Evolutionary conservation across 108 stramenopile species (phyloP).

Genomic region (Nitzschia sp.): DNA sequence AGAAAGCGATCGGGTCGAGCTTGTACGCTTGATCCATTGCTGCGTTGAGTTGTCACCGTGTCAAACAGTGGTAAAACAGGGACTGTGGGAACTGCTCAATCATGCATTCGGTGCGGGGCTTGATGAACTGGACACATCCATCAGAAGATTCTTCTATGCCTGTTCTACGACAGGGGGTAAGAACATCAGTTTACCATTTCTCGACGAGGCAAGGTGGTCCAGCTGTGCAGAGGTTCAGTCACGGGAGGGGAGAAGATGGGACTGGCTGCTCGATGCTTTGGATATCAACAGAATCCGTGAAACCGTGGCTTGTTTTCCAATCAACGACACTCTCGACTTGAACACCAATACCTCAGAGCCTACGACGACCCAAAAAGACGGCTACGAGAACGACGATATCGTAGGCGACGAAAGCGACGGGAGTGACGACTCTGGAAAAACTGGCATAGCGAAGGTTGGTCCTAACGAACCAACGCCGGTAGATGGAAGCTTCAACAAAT

Average conservation of each 20-base stretch:
- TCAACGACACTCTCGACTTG: slow-evolving; percentile 30
- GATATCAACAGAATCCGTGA: slow-evolving; percentile 52
- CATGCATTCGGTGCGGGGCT: slow-evolving; percentile 45
- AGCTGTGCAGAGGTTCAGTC: slow-evolving; percentile 4
- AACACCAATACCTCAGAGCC: background rate
- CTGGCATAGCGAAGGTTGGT: background rate
- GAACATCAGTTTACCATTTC: slow-evolving; percentile 5
- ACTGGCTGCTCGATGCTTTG: slow-evolving; percentile 63
- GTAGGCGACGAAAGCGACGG: background rate
- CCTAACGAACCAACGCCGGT: background rate
- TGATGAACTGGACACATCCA: slow-evolving; percentile 12
- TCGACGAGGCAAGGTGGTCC: slow-evolving; percentile 35
- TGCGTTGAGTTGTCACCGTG: slow-evolving; percentile 39
- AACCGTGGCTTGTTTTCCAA: slow-evolving; percentile 59
- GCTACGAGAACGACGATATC: background rate
- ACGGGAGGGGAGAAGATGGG: slow-evolving; percentile 29
- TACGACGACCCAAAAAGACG: background rate
- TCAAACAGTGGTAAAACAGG: slow-evolving; percentile 29
- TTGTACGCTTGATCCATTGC: slow-evolving; percentile 46
- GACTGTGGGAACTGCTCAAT: slow-evolving; percentile 38
- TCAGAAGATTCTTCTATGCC: slow-evolving; percentile 15
- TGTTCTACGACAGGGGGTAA: background rate
- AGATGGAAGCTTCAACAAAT: background rate
- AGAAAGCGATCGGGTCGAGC: slow-evolving; percentile 7
- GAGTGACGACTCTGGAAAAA: background rate